Base-by-base conservation (phyloP, 2,329 filamentous ascomycete species). In the Monilinia laxa region DNA sequence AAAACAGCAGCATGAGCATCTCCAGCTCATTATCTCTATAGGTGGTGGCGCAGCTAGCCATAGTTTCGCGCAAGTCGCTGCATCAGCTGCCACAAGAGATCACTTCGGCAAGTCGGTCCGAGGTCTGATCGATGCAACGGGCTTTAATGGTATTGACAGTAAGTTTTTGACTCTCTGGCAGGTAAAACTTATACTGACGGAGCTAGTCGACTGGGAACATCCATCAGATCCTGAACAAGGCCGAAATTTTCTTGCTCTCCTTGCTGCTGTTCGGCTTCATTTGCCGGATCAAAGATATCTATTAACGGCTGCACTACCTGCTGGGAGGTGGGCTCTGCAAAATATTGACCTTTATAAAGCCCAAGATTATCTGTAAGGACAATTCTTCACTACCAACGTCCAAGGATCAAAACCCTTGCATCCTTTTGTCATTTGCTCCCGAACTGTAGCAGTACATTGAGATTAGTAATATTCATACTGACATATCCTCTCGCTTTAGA, bases 81-180 rank as follows among this genome's bases (percentile, higher is more conserved):
- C 83, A 53, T 85, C 83, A 75, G 81, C 85, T 35, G 76, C 83
- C 14, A 78, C 83, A 4, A 82, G 90, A 66, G 86, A 91, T 73
- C 89, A 84, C 71, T 93, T 95, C 81, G 90, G 86, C 23, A 81
- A 84, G 66, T 89, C 88, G 11, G 89, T 89, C 14, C 81, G 84
- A 68, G 84, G 82, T 3, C 79, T 95, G 56, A 85, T 93, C 18
- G 85, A 91, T 69, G 84, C 87, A 31, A 92, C 88, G 62, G 87
- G 86, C 0, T 82, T 92, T 12, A 88, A 92, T 74, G 89, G 89
- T 31, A 88, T 95, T 70, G 91, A 95, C 76, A 87, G 91, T 93
- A 80, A 76, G 84, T 73, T 38, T 28, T 56, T 4, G 18, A 23
- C 23, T 23, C 9, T 38, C 18, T 49, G 31, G n/a, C 45, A 25